These are phyloP conservation scores for Mortierella sp. DNA, from an alignment of 371 early-diverging fungal species.

Conservation along the genomic window DNA sequence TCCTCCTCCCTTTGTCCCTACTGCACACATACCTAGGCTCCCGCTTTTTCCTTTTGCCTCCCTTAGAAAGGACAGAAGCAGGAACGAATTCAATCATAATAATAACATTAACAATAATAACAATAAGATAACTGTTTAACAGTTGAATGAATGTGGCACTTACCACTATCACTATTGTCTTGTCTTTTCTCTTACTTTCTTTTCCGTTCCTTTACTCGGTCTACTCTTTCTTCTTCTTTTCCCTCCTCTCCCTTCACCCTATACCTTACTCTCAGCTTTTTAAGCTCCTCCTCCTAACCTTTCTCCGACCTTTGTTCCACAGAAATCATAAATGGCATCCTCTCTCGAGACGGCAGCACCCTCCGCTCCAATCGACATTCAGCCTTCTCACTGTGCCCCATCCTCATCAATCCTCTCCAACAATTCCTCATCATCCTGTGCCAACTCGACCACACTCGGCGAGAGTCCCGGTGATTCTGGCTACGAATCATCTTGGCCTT, in stretches of 20 bases:
- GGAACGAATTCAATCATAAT: not conserved
- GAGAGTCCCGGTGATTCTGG: conserved; percentile 55
- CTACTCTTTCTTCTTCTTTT: not conserved
- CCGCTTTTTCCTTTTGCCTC: not conserved
- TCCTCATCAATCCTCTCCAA: not conserved
- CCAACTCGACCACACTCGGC: conserved; percentile 1
- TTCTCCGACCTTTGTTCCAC: conserved; percentile 4
- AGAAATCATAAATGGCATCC: conserved; percentile 29
- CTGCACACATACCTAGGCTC: not conserved
- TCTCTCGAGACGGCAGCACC: conserved; percentile 24
- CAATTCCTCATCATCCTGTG: conserved; percentile 13
- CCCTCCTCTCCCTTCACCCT: conserved; percentile 1
- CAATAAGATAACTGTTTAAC: not conserved
- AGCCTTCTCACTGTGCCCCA: conserved; percentile 2
- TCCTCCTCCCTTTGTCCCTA: not conserved
- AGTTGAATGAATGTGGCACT: no score
- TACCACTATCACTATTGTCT: no score
- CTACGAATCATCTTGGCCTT: conserved; percentile 57
- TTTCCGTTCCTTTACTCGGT: not conserved
- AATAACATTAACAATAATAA: not conserved
- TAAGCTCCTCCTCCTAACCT: not conserved
- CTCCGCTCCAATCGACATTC: conserved; percentile 53
- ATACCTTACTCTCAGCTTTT: not conserved
- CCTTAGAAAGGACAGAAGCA: not conserved
- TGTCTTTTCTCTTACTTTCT: not conserved